These are phyloP conservation scores for Solanum clarkiae DNA, from an alignment of 257 asterid species.

Conservation along the genomic window DNA sequence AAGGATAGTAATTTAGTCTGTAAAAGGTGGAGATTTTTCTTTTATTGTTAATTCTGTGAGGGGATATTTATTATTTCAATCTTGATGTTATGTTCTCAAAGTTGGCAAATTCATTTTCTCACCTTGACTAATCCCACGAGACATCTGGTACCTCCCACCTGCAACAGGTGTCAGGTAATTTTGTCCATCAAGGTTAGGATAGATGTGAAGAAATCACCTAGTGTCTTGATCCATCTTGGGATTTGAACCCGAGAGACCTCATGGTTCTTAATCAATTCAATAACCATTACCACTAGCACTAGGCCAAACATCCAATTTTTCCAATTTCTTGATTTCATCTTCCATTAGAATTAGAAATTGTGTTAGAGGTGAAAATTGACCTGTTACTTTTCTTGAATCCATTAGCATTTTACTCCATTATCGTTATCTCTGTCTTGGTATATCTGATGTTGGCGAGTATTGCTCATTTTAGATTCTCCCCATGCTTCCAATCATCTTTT, in stretches of 20 bases:
- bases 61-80: neutral
- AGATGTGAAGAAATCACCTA: neutral
- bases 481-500: neutral
- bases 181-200: neutral
- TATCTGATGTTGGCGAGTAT: neutral
- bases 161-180: neutral
- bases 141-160: neutral
- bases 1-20: neutral
- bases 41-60: neutral
- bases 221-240: neutral
- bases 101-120: neutral
- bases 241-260: neutral
- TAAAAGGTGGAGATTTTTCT: neutral
- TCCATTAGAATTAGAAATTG: neutral
- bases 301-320: neutral
- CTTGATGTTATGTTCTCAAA: neutral
- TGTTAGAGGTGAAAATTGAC: neutral
- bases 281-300: neutral
- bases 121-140: neutral
- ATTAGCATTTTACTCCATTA: neutral
- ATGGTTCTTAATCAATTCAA: neutral
- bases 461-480: neutral
- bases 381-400: neutral
- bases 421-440: neutral
- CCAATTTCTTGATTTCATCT: neutral